Evolutionary conservation across 345 rosid genomes (phyloP).

Genomic region (Camelina sativa): DNA sequence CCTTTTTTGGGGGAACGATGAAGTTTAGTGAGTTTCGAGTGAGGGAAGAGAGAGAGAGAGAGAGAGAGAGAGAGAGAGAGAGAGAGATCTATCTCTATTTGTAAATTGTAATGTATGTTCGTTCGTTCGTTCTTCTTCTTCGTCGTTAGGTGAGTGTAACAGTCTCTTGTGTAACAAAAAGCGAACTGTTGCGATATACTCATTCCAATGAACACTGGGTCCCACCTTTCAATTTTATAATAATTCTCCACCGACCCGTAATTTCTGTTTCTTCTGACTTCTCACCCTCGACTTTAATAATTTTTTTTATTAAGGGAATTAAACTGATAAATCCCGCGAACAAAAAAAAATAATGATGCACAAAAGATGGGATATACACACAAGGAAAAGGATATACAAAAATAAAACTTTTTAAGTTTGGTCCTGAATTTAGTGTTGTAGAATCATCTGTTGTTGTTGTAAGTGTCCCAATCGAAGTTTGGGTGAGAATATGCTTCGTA

Average conservation of each 20-base stretch:
- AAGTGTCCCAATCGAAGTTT: conserved; percentile 92
- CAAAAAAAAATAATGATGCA: conserved; percentile 1
- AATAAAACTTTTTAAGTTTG: background rate
- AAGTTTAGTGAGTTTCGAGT: background rate
- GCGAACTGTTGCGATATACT: conserved; percentile 8
- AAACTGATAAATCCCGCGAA: background rate
- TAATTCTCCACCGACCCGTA: background rate
- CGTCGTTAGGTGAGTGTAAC: conserved; percentile 46
- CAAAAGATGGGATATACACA: conserved; percentile 36
- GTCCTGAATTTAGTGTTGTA: background rate
- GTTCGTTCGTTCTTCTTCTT: conserved; percentile 10
- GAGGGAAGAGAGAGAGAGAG: background rate
- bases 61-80: conserved; percentile 9
- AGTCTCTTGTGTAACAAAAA: conserved; percentile 23
- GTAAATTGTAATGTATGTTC: too few species aligned
- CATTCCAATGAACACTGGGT: conserved; percentile 13
- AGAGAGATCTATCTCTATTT: conserved; percentile 14
- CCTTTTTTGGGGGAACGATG: conserved; percentile 4
- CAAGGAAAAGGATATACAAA: conserved; percentile 26
- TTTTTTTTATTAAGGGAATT: background rate
- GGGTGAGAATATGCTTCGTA: conserved; percentile 91
- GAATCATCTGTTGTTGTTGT: conserved; percentile 35
- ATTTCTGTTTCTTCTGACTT: conserved; percentile 2
- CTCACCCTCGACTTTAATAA: conserved; percentile 3
- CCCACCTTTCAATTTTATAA: conserved; percentile 20